Evolutionary conservation across 2,329 filamentous ascomycete species (phyloP).

Genomic region (Zymoseptoria pseudotritici): DNA sequence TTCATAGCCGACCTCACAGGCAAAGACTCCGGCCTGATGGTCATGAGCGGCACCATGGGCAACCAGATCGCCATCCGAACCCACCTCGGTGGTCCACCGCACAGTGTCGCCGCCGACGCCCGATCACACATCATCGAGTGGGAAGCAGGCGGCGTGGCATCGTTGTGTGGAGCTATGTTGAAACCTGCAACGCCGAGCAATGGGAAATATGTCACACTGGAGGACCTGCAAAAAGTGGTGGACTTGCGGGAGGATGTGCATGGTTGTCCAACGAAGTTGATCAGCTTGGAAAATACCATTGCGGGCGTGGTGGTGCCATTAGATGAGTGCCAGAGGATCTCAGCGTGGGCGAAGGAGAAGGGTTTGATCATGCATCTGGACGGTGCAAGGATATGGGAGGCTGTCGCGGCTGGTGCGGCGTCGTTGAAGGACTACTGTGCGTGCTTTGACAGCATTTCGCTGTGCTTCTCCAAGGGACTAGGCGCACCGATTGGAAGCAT

Average conservation of each 20-base stretch:
- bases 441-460: slow-evolving; percentile 64
- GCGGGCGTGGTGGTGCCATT: slow-evolving; percentile 73
- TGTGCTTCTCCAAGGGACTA: slow-evolving; percentile 77
- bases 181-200: slow-evolving; percentile 62
- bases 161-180: slow-evolving; percentile 63
- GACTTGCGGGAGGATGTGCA: slow-evolving; percentile 66
- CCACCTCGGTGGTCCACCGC: slow-evolving; percentile 70
- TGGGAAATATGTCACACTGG: slow-evolving; percentile 64
- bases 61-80: slow-evolving; percentile 79
- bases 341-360: slow-evolving; percentile 56
- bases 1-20: slow-evolving; percentile 65
- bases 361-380: slow-evolving; percentile 68
- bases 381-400: slow-evolving; percentile 76
- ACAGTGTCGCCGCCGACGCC: slow-evolving; percentile 71
- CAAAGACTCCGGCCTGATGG: slow-evolving; percentile 71
- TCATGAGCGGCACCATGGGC: slow-evolving; percentile 84
- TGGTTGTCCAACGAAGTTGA: slow-evolving; percentile 69
- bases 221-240: slow-evolving; percentile 62
- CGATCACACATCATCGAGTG: slow-evolving; percentile 69
- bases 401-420: slow-evolving; percentile 62
- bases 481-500: slow-evolving; percentile 76
- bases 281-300: slow-evolving; percentile 80
- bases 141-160: slow-evolving; percentile 62
- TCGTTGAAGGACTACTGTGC: slow-evolving; percentile 59
- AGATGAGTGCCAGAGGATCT: slow-evolving; percentile 60